Base-by-base conservation (phyloP, 495 filamentous ascomycete species). In the Parachaetomium inaequale region DNA sequence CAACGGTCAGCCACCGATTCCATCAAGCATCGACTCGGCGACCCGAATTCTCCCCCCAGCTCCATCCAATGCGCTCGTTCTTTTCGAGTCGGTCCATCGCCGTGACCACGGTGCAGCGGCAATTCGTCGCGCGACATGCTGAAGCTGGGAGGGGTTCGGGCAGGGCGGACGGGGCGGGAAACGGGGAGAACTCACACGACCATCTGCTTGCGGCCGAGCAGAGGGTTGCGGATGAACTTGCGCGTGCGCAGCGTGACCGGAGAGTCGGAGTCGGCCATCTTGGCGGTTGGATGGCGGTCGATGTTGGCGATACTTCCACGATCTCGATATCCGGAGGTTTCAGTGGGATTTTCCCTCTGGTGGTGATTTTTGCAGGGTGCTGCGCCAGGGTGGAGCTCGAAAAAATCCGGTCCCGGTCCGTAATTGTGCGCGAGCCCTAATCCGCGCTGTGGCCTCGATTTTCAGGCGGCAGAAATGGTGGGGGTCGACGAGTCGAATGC, bases 221-320 rank as follows among this genome's bases (percentile, higher is more conserved):
- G 91, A 76, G 95, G 89, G 85, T 99, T 99, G 81, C 92, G 89
- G 79, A 98, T 95, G 91, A 99, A 99, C 85, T 99, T 99, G 89
- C 95, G 93, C 79, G 95, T 99, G 81, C 95, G 90, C 84, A 99
- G 82, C 70, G 94, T 98, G 75, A 99, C 90, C 69, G 88, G 85
- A 76, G 84, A 74, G 73, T 88, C 87, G 61, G 83, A 79, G 79
- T 97, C 94, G 78, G 93, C 86, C 94, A 97, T 98, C 76, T 69
- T 72, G 64, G 65, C 66, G 66, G 61, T 68, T 68, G 47, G 66
- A 65, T 67, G 67, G 62, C 58, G 49, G 64, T 67, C 62, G 64
- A 61, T 66, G 57, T 63, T 70, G 64, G 47, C 64, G 63, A 67
- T 62, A 45, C 55, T 72, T 66, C 59, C 63, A 66, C 68, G 65